phyloP scores from a whole-genome alignment of 352 stramenopile genomes.

The Saprolegnia parasitica region DNA sequence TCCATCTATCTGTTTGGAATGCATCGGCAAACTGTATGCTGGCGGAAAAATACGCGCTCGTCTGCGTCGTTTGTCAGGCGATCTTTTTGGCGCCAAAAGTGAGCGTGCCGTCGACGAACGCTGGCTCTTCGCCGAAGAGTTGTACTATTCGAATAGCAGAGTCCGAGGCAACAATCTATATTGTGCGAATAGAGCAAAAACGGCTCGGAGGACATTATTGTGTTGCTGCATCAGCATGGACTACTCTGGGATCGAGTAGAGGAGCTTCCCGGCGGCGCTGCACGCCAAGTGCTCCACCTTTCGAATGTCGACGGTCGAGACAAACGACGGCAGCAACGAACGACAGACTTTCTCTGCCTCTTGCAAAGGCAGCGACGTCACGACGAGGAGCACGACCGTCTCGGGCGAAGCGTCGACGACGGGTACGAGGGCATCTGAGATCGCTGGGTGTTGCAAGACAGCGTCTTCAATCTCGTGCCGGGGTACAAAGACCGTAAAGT shows the following conservation, averaged over 20 bases:
- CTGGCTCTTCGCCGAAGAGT: too few relatives aligned
- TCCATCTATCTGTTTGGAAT: too few relatives aligned
- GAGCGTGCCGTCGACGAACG: too few relatives aligned
- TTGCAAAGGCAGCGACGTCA: conserved; percentile 28
- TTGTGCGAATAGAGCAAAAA: not conserved
- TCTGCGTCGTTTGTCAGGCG: too few relatives aligned
- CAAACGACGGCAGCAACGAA: conserved; percentile 36
- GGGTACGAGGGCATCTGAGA: conserved; percentile 52
- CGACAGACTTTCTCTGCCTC: conserved; percentile 41
- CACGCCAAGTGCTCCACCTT: conserved; percentile 58
- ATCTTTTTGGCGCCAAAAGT: conserved; percentile 2
- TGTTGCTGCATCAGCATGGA: not conserved
- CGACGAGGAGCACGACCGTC: conserved; percentile 24
- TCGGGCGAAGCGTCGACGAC: conserved; percentile 31
- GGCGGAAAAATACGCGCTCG: too few relatives aligned
- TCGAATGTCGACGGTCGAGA: conserved; percentile 45
- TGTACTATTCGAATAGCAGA: too few relatives aligned
- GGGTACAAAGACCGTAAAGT: conserved; percentile 33
- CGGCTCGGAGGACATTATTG: not conserved
- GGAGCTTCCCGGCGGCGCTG: conserved; percentile 78
- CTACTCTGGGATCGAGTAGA: conserved; percentile 41
- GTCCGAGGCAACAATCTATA: too few relatives aligned
- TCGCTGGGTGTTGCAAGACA: conserved; percentile 37
- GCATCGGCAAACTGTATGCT: too few relatives aligned
- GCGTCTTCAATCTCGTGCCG: conserved; percentile 42